phyloP scores from a whole-genome alignment of 495 filamentous ascomycete genomes.

The Xylaria grammica region DNA sequence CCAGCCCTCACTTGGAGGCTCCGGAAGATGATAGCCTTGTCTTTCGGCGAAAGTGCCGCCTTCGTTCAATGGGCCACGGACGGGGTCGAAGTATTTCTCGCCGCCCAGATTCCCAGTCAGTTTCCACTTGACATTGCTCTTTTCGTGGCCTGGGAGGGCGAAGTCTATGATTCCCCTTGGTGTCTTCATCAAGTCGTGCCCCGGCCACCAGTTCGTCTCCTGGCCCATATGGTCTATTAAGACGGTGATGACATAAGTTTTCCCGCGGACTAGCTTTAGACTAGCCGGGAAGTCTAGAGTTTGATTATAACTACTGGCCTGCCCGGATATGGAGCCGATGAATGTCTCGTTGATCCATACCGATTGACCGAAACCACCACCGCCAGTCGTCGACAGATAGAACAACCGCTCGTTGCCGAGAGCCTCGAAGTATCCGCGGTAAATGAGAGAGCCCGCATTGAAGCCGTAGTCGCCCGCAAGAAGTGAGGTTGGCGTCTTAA shows the following conservation, averaged over 20 bases:
- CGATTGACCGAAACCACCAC: slow-evolving; percentile 61
- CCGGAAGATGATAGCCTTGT: slow-evolving; percentile 71
- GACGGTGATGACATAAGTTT: slow-evolving; percentile 68
- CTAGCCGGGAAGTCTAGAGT: slow-evolving; percentile 59
- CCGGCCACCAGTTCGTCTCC: slow-evolving; percentile 62
- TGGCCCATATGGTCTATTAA: slow-evolving; percentile 77
- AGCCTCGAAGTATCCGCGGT: slow-evolving; percentile 73
- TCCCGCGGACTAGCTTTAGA: slow-evolving; percentile 51
- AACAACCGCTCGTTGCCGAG: slow-evolving; percentile 65
- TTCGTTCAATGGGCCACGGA: slow-evolving; percentile 78
- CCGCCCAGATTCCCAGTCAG: slow-evolving; percentile 79
- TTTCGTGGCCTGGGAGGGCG: slow-evolving; percentile 48
- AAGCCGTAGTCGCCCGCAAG: slow-evolving; percentile 78
- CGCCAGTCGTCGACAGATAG: slow-evolving; percentile 65
- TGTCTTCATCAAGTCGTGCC: slow-evolving; percentile 67
- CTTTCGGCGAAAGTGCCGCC: slow-evolving; percentile 73
- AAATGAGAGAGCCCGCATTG: slow-evolving; percentile 70
- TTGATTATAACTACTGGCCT: slow-evolving; percentile 46
- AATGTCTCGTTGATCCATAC: slow-evolving; percentile 62
- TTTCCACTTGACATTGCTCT: slow-evolving; percentile 66
- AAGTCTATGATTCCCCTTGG: slow-evolving; percentile 74
- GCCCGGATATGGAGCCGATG: slow-evolving; percentile 59
- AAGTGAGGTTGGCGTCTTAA: slow-evolving; percentile 67
- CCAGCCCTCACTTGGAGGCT: slow-evolving; percentile 59
- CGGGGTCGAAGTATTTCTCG: slow-evolving; percentile 68